phyloP scores from a whole-genome alignment of 345 rosid genomes.

The Boechera stricta region DNA sequence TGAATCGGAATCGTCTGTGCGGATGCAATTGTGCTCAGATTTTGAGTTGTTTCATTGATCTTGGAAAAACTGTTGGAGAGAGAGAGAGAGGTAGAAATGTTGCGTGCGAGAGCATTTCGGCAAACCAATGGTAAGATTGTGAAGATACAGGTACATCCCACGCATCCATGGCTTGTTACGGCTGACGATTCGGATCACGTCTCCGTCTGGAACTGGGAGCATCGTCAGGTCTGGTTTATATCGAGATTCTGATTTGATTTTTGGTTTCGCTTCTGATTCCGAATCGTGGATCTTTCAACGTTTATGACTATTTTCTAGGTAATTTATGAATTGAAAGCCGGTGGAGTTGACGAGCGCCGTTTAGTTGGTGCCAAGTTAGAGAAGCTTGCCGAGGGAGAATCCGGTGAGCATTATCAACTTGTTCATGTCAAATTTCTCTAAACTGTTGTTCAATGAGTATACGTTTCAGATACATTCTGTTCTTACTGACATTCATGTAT shows the following conservation, averaged over 20 bases:
- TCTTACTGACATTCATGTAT: not conserved
- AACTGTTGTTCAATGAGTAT: too few relatives aligned
- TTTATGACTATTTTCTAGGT: constrained; percentile 51
- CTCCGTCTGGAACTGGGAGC: constrained; percentile 99
- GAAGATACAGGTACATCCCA: constrained; percentile 95
- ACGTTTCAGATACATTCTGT: too few relatives aligned
- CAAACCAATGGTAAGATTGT: constrained; percentile 82
- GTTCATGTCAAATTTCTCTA: not conserved
- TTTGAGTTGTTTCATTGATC: constrained; percentile 32
- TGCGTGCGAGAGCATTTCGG: constrained; percentile 86
- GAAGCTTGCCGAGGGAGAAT: constrained; percentile 98
- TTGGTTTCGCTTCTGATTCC: constrained; percentile 16
- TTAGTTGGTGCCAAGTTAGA: constrained; percentile 95
- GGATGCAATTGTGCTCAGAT: constrained; percentile 34
- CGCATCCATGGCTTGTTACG: constrained; percentile 99
- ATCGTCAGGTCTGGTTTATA: constrained; percentile 70
- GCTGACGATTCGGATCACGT: constrained; percentile 97
- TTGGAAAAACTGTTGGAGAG: not conserved
- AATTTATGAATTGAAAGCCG: constrained; percentile 93
- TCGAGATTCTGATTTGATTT: constrained; percentile 9
- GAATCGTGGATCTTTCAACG: constrained; percentile 10
- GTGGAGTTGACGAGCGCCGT: constrained; percentile 98
- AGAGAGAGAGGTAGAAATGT: constrained; percentile 55
- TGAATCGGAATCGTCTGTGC: constrained; percentile 21
- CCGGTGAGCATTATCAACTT: constrained; percentile 53